Evolutionary conservation across 768 basidiomycete species (phyloP), one percentile per base, ranked within the genome.

Genomic region (Cytidiella melzeri): DNA sequence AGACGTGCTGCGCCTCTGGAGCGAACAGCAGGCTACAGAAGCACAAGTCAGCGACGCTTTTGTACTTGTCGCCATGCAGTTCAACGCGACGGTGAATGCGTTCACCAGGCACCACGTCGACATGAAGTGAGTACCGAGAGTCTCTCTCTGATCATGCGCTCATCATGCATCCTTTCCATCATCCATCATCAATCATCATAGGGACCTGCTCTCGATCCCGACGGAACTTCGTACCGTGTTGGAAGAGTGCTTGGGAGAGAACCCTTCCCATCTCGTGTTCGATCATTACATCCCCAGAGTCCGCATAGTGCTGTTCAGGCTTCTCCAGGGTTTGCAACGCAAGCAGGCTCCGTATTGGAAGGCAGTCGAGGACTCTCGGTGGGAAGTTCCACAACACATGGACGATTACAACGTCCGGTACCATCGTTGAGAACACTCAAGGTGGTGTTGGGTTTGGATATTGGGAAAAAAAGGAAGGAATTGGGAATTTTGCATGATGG

Each of bases 31-130:
- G 40, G 80, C 80, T 1, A 67, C 75, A 1, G 85, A 91, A 46
- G 69, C 67, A 12, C 72, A 90, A 60, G 91, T 98, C 59, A 91
- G 87, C 73, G 83, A 95, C 64, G 78, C 88, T 46, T 98, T 92
- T 64, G 88, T 98, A 47, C 77, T 81, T 57, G 78, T 96, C 13
- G 92, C 92, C 39, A 86, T 87, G 60, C 86, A 93, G 57, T 94
- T 96, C 72, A 92, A 93, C 65, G 67, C 75, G 2, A 84, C 84
- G 37, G 77, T 90, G 19, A 73, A 68, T 34, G 88, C 92, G 0
- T 96, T 98, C 61, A 74, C 78, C 9, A 69, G 73, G 27, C 79
- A 84, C 56, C 74, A 78, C 36, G 89, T 98, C 54, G 77, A 84
- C 52, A 79, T 93, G 58, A 83, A 75, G 94, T 92, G 55, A 61